phyloP scores from a whole-genome alignment of 345 rosid genomes.

The Euclidium syriacum region DNA sequence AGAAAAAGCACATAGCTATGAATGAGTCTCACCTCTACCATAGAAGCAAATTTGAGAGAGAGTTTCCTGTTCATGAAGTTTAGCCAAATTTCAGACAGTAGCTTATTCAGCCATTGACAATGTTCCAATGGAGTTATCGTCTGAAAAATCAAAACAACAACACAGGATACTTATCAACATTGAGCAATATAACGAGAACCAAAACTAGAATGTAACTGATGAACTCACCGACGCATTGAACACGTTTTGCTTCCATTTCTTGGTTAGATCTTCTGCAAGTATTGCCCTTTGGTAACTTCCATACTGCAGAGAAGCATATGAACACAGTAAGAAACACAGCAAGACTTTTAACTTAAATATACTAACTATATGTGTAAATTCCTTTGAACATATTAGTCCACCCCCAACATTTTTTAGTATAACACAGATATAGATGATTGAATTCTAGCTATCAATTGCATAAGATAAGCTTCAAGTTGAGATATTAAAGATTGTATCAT shows the following conservation, averaged over 20 bases:
- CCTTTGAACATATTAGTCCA: background rate
- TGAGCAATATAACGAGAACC: background rate
- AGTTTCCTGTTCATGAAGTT: conserved; percentile 62
- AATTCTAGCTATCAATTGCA: background rate
- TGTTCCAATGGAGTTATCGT: conserved; percentile 84
- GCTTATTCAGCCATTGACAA: conserved; percentile 93
- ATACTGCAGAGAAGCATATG: conserved; percentile 43
- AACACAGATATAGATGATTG: background rate
- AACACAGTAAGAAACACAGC: background rate
- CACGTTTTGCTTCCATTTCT: conserved; percentile 67
- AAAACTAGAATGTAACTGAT: background rate
- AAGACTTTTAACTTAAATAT: background rate
- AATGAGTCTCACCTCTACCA: conserved; percentile 65
- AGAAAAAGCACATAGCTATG: background rate
- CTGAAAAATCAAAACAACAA: conserved; percentile 36
- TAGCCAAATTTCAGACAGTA: conserved; percentile 78
- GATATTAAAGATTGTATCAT: conserved; percentile 1
- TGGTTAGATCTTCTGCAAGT: conserved; percentile 77
- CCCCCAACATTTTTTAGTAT: background rate
- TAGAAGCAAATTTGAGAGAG: conserved; percentile 58
- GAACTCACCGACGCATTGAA: conserved; percentile 51
- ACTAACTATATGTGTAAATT: background rate
- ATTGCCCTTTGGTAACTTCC: conserved; percentile 56
- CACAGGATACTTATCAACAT: background rate
- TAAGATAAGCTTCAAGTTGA: background rate